A percentile compares a stretch with the other conserved stretches of the same genome.
Conservation (phyloP, 164 flowering plant genomes). For the Vitis rotundifolia region DNA sequence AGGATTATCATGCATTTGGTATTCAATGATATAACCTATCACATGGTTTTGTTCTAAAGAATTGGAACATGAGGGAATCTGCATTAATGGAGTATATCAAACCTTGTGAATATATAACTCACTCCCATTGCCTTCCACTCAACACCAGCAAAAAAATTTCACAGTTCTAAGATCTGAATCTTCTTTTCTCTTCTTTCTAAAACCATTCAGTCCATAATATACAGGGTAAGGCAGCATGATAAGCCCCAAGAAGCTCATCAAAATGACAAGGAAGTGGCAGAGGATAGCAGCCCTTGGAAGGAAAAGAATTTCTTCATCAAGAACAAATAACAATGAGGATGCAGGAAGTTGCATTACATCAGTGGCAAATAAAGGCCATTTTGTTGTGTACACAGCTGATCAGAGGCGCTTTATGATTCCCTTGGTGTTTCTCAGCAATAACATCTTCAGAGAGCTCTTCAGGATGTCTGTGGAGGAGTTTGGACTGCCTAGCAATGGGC, state of each 20-base stretch:
- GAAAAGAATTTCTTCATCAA: background rate
- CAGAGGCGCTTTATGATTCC: slow-evolving; percentile 20
- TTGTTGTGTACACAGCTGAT: slow-evolving; percentile 20
- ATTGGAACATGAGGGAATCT: too few species aligned
- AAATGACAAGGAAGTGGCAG: background rate
- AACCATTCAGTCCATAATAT: too few species aligned
- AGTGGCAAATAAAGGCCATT: slow-evolving; percentile 16
- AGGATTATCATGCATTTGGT: too few species aligned
- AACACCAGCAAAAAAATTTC: too few species aligned
- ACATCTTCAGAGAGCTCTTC: slow-evolving; percentile 15
- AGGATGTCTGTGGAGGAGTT: slow-evolving; percentile 12
- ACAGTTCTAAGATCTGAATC: too few species aligned
- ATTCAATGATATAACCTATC: too few species aligned
- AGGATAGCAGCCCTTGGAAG: background rate
- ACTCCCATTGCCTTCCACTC: too few species aligned
- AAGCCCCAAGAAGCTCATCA: slow-evolving; percentile 1
- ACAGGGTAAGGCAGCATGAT: background rate
- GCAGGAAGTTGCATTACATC: background rate
- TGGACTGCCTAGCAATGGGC: slow-evolving; percentile 21
- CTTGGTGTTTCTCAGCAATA: slow-evolving; percentile 12
- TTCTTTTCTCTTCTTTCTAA: too few species aligned
- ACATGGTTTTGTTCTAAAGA: too few species aligned
- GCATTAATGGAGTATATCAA: too few species aligned
- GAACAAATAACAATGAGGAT: too few species aligned
- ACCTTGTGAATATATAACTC: too few species aligned